Conservation (phyloP, 2,329 filamentous ascomycete genomes). For the Samsoniella hepiali region DNA sequence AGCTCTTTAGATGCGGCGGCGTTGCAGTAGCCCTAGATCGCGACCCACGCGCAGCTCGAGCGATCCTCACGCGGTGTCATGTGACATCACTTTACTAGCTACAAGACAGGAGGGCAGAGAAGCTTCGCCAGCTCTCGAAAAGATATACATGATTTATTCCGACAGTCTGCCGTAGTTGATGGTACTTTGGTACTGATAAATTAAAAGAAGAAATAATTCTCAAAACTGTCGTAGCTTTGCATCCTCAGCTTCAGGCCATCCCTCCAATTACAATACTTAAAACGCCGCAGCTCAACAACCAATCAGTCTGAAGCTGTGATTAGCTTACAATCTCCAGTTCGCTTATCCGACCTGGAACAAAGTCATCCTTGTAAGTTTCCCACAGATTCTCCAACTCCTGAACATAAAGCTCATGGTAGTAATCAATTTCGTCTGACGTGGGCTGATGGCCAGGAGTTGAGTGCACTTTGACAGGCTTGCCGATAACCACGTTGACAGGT, state of each 20-base stretch:
- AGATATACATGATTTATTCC: neutral
- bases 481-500: constrained; percentile 85
- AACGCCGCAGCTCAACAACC: too few species aligned
- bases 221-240: neutral
- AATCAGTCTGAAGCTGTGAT: neutral
- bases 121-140: neutral
- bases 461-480: constrained; percentile 70
- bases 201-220: neutral
- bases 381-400: constrained; percentile 70
- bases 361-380: constrained; percentile 75
- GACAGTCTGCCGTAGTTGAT: neutral
- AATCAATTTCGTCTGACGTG: constrained; percentile 71
- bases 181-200: neutral
- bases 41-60: neutral
- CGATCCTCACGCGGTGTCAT: constrained; percentile 8
- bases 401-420: constrained; percentile 76
- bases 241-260: too few species aligned
- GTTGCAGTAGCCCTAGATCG: neutral
- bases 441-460: constrained; percentile 57
- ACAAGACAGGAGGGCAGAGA: neutral
- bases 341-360: constrained; percentile 58
- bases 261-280: too few species aligned
- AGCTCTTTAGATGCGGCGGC: neutral
- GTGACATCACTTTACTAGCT: neutral
- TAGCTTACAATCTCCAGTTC: constrained; percentile 58